Conservation (phyloP, 2,329 filamentous ascomycete genomes). For the Diaporthe capsici region DNA sequence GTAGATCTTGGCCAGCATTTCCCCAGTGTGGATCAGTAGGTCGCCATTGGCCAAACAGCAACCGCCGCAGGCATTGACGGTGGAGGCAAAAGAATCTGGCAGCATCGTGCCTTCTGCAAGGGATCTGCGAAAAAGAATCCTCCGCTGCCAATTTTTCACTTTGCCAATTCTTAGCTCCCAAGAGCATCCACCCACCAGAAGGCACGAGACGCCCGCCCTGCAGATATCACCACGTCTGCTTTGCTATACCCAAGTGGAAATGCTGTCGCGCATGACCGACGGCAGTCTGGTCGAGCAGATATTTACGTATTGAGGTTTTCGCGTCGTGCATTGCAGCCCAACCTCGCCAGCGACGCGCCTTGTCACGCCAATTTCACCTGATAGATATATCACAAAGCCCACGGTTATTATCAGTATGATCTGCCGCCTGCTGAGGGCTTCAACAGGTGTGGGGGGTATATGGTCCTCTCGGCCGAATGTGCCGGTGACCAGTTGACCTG, state of each 20-base stretch:
- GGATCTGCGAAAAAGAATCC: slow-evolving; percentile 3
- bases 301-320: slow-evolving; percentile 2
- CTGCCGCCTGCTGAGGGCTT: background rate
- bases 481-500: no score
- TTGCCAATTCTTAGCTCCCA: slow-evolving; percentile 14
- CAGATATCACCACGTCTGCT: slow-evolving; percentile 2
- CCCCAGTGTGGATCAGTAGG: slow-evolving; percentile 1
- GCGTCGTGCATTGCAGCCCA: background rate
- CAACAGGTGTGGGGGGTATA: background rate
- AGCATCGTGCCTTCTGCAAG: slow-evolving; percentile 28
- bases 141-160: background rate
- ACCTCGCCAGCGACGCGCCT: background rate
- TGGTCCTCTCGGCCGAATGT: background rate
- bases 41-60: background rate
- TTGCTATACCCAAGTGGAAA: background rate
- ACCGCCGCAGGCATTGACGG: background rate
- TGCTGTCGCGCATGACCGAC: slow-evolving; percentile 13
- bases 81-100: slow-evolving; percentile 6
- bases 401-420: background rate
- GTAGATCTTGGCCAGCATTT: background rate
- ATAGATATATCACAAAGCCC: background rate
- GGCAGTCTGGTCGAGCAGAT: background rate
- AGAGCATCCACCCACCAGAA: background rate
- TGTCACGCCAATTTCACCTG: slow-evolving; percentile 8
- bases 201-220: background rate